phyloP scores from a whole-genome alignment of 768 basidiomycete species.

The Porpolomopsis calyptriformis region DNA sequence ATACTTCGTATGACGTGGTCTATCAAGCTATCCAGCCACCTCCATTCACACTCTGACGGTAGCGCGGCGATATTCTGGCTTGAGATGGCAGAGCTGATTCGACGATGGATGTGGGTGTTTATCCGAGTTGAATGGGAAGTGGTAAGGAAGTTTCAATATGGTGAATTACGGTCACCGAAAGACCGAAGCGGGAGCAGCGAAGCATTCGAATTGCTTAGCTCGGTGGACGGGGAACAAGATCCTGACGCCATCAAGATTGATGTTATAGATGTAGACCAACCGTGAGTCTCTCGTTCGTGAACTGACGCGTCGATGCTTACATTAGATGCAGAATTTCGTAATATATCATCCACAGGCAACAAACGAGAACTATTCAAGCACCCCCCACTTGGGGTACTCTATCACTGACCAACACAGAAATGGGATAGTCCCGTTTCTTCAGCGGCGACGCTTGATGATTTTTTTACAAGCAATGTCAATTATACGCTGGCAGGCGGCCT shows the following conservation, averaged over 20 bases:
- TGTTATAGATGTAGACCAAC: neutral
- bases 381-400: too few species aligned
- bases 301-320: too few species aligned
- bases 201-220: conserved; percentile 31
- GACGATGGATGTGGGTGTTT: conserved; percentile 98
- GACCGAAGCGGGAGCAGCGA: conserved; percentile 21
- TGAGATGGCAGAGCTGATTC: conserved; percentile 78
- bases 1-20: conserved; percentile 90
- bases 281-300: too few species aligned
- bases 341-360: too few species aligned
- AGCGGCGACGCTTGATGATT: too few species aligned
- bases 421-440: too few species aligned
- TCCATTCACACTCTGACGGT: conserved; percentile 69
- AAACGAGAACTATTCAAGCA: too few species aligned
- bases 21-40: conserved; percentile 78
- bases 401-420: too few species aligned
- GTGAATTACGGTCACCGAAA: conserved; percentile 15
- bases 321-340: too few species aligned
- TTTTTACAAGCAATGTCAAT: too few species aligned
- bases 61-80: conserved; percentile 80
- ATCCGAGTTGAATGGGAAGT: conserved; percentile 95
- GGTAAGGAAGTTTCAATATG: conserved; percentile 38
- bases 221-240: neutral
- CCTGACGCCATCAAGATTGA: conserved; percentile 15
- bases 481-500: too few species aligned